A percentile compares a stretch with the other conserved stretches of the same genome.
These are phyloP conservation scores for Zygoascus sp. DNA, from an alignment of 1,139 yeast species.

Conservation along the genomic window DNA sequence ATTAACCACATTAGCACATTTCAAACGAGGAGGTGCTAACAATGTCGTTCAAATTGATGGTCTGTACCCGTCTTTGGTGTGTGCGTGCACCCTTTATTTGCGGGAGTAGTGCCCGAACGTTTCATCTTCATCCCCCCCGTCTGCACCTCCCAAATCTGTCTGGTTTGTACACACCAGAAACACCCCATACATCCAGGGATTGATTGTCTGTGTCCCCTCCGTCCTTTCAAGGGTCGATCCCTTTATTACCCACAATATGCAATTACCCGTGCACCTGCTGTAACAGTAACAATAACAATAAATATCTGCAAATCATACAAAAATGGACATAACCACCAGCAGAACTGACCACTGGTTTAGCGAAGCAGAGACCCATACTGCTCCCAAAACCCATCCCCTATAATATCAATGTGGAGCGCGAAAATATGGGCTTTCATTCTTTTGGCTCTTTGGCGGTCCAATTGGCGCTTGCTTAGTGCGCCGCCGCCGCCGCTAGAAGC, in stretches of 20 bases:
- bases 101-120: no score
- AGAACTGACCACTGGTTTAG: not conserved
- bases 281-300: not conserved
- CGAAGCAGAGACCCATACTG: slow-evolving; percentile 20
- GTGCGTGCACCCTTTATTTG: no score
- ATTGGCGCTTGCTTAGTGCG: slow-evolving; percentile 40
- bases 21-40: no score
- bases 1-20: no score
- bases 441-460: slow-evolving; percentile 45
- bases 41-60: no score
- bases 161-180: no score
- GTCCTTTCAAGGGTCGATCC: not conserved
- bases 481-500: not conserved
- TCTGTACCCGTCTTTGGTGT: no score
- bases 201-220: not conserved
- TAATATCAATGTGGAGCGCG: slow-evolving; percentile 41
- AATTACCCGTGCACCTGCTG: not conserved
- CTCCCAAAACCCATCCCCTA: slow-evolving; percentile 30
- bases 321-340: not conserved
- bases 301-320: no score
- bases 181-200: not conserved
- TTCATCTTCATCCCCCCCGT: no score
- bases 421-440: slow-evolving; percentile 42
- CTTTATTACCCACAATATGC: not conserved
- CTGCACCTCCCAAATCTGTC: no score